Percentiles rank a stretch among this genome's conserved stretches.
phyloP scores from a whole-genome alignment of 2,329 filamentous ascomycete species.

The Fusarium stilboides region DNA sequence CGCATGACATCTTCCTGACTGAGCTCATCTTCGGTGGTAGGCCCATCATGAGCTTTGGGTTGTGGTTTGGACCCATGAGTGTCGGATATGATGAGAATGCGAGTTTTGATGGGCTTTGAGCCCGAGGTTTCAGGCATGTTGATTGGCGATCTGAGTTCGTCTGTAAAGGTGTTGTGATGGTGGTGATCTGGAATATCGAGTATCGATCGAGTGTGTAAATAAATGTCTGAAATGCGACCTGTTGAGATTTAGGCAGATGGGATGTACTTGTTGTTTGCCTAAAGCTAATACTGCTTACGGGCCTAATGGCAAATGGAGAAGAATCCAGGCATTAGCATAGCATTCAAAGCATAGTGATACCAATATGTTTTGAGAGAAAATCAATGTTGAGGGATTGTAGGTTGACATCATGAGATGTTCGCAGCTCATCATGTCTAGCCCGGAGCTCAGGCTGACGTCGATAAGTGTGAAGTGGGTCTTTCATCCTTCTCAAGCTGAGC shows the following conservation, averaged over 20 bases:
- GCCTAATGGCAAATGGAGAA: neutral
- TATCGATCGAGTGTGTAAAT: neutral
- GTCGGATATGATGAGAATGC: constrained; percentile 59
- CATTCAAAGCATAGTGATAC: no score
- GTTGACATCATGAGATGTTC: constrained; percentile 6
- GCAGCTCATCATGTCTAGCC: neutral
- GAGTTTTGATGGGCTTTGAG: constrained; percentile 52
- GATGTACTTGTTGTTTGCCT: neutral
- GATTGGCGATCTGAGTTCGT: neutral
- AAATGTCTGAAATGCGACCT: neutral
- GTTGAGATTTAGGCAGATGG: no score
- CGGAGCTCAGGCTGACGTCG: constrained; percentile 28
- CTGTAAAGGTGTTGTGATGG: neutral
- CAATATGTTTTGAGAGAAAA: neutral
- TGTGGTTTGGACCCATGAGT: constrained; percentile 53
- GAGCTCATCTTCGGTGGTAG: constrained; percentile 48
- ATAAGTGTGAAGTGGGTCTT: constrained; percentile 28
- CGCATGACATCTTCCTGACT: constrained; percentile 22
- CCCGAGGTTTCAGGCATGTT: constrained; percentile 23
- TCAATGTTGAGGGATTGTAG: neutral
- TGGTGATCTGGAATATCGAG: neutral
- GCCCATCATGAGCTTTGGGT: constrained; percentile 19
- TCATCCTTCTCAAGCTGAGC: neutral
- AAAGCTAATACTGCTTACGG: neutral
- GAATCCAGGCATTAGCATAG: no score